Base-by-base conservation (phyloP, 371 early-diverging fungal species). In the Mucor racemosus region DNA sequence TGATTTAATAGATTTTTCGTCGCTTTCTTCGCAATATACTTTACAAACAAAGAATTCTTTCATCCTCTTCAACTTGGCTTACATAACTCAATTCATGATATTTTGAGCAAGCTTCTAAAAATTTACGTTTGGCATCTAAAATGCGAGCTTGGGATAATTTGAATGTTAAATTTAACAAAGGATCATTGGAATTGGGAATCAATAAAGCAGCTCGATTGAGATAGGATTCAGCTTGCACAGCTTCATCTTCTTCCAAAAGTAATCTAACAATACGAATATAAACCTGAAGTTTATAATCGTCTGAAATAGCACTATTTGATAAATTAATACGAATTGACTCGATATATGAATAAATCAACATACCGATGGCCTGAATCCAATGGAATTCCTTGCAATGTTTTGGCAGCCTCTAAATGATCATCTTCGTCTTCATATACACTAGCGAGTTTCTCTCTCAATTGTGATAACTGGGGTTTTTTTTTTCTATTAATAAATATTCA, bases 301-400 rank as follows among this genome's bases (percentile, higher is more conserved):
- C 90, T 0, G 92, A 80, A 57, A 94, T 86, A 21, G 86, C 78
- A 33, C 91, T 91, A 66, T 19, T 5, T 6, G 21, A 4, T 53
- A 19, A 26, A 4, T 50, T 21, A 53, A 53, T 53, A 53, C 26
- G 17, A 8, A 9, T 17, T 44, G 26, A 26, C 3, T 26, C 26
- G 26, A 26, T 26, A 1, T 3, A 26, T 26, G 26, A 26, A 26
- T 26, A 26, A 26, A 26, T 1, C 26, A 26, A 26, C 26, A 26
- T 86, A 87, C 87, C 95, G 87, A 76, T 92, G 93, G 15, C 94
- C 95, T 4, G 93, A 92, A 64, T 95, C 97, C 40, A 95, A 78
- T 1, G 94, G 90, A 53, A 96, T 92, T 13, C 91, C 91, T 81
- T 92, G 90, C 33, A 96, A 78, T 6, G 87, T 85, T 64, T 82